phyloP scores from a whole-genome alignment of 2,329 filamentous ascomycete genomes.

The Neospermospora avenae region DNA sequence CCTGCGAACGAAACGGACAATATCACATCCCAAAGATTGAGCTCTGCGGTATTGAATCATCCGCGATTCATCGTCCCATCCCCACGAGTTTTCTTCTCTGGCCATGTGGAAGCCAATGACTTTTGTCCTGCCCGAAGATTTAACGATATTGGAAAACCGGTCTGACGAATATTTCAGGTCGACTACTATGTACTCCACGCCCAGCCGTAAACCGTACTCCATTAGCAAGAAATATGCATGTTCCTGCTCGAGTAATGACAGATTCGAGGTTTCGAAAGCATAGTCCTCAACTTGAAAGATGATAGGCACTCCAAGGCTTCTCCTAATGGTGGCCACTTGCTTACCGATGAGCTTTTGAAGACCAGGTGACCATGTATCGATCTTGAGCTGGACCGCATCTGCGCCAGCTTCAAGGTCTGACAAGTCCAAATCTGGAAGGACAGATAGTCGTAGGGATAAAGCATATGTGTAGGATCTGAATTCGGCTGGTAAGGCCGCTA shows the following conservation, averaged over 20 bases:
- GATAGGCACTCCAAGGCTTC: constrained; percentile 53
- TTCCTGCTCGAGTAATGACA: constrained; percentile 27
- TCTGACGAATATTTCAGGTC: constrained; percentile 54
- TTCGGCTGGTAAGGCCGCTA: constrained; percentile 57
- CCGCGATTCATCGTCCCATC: constrained; percentile 49
- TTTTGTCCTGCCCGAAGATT: constrained; percentile 48
- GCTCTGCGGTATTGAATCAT: constrained; percentile 49
- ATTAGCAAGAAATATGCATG: constrained; percentile 54
- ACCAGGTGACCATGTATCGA: constrained; percentile 54
- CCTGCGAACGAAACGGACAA: constrained; percentile 53
- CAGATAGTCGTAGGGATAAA: constrained; percentile 57
- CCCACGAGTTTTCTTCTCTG: constrained; percentile 32
- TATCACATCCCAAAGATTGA: constrained; percentile 49
- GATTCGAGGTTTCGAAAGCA: constrained; percentile 27
- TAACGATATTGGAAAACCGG: constrained; percentile 43
- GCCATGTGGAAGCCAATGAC: constrained; percentile 50
- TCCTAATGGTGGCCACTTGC: constrained; percentile 54
- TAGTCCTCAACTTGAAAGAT: constrained; percentile 55
- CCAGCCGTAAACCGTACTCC: constrained; percentile 61
- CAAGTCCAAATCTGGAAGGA: constrained; percentile 51
- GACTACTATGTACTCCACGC: constrained; percentile 56
- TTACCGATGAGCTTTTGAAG: constrained; percentile 49
- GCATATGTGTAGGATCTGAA: constrained; percentile 64
- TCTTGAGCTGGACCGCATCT: constrained; percentile 58
- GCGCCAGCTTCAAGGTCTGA: constrained; percentile 53